phyloP scores from a whole-genome alignment of 2,329 filamentous ascomycete genomes.

The Penicillium sp. region DNA sequence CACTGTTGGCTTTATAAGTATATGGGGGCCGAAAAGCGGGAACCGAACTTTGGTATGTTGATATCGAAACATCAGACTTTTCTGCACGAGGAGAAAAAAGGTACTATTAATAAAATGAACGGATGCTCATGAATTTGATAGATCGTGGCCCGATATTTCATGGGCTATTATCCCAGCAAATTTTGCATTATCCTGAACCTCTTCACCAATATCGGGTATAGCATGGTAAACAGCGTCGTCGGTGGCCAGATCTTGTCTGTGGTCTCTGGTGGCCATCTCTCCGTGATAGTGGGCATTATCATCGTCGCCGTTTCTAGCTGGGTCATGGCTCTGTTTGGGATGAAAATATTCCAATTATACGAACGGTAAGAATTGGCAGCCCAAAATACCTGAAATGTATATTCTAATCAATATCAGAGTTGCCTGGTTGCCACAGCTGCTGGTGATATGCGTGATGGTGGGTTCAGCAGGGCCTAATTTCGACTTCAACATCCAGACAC shows the following conservation, averaged over 20 bases:
- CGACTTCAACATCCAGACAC: conserved; percentile 33
- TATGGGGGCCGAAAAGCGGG: conserved; percentile 43
- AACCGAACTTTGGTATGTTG: conserved; percentile 42
- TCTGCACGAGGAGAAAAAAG: background rate
- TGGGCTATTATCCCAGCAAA: conserved; percentile 46
- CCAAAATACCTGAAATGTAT: background rate
- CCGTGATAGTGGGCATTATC: conserved; percentile 40
- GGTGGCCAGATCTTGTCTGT: conserved; percentile 46
- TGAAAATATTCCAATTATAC: conserved; percentile 44
- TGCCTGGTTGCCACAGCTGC: conserved; percentile 43
- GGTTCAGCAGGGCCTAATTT: conserved; percentile 42
- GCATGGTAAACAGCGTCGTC: conserved; percentile 44
- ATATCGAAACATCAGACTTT: background rate
- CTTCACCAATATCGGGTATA: conserved; percentile 44
- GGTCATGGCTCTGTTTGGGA: conserved; percentile 41
- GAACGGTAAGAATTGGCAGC: conserved; percentile 34
- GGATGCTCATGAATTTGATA: conserved; percentile 19
- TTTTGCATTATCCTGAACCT: conserved; percentile 42
- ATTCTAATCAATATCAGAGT: conserved; percentile 21
- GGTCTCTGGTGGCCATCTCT: conserved; percentile 38
- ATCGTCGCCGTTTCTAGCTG: conserved; percentile 37
- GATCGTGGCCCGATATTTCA: conserved; percentile 43
- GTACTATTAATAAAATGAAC: background rate
- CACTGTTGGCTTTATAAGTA: conserved; percentile 43
- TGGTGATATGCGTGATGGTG: conserved; percentile 41